phyloP scores from a whole-genome alignment of 1,284 basidiomycete genomes.

The Apiotrichum laibachii region DNA sequence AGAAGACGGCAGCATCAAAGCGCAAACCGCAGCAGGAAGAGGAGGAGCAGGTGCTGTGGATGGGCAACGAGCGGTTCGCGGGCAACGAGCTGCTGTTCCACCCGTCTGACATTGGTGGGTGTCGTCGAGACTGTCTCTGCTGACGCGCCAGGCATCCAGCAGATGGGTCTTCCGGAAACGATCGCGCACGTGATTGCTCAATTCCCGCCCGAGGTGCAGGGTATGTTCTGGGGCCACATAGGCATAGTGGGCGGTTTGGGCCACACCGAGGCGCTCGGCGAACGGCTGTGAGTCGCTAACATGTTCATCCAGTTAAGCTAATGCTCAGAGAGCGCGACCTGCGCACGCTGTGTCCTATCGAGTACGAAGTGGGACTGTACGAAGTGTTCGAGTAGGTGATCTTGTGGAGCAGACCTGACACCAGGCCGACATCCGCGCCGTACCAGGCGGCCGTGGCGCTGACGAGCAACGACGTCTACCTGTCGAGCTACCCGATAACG shows the following conservation, averaged over 20 bases:
- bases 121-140: background rate
- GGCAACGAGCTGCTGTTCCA: conserved; percentile 86
- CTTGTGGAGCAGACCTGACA: background rate
- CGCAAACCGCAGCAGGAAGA: conserved; percentile 26
- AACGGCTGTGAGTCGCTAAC: conserved; percentile 60
- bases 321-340: conserved; percentile 59
- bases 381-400: conserved; percentile 68
- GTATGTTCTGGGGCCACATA: conserved; percentile 92
- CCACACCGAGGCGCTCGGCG: conserved; percentile 68
- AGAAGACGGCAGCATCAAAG: conserved; percentile 4
- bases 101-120: conserved; percentile 79
- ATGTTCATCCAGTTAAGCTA: background rate
- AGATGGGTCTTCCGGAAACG: conserved; percentile 71
- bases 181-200: conserved; percentile 70
- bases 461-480: conserved; percentile 57
- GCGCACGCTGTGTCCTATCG: conserved; percentile 71
- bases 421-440: conserved; percentile 69
- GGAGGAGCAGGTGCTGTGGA: conserved; percentile 74
- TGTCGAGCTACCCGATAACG: conserved; percentile 61
- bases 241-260: conserved; percentile 81
- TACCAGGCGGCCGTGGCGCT: conserved; percentile 67
- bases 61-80: conserved; percentile 85
- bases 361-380: conserved; percentile 69
- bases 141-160: conserved; percentile 62
- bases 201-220: conserved; percentile 73